These are phyloP conservation scores for Cryptococcus depauperatus DNA, from an alignment of 1,284 basidiomycete species.

Conservation along the genomic window DNA sequence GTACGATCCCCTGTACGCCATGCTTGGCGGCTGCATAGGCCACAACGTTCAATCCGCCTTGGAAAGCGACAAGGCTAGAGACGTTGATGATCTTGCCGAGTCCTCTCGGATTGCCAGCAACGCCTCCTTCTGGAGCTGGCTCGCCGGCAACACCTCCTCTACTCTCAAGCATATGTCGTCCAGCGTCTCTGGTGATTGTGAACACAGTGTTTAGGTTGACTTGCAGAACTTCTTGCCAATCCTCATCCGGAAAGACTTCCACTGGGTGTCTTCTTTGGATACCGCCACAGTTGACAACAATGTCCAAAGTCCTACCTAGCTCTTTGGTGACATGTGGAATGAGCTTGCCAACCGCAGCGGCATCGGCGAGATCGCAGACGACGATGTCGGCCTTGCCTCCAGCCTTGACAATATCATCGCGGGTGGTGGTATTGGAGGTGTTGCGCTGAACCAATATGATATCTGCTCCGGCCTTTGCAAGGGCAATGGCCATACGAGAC, in stretches of 20 bases:
- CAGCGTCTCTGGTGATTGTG: slow-evolving; percentile 45
- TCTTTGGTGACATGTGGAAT: slow-evolving; percentile 50
- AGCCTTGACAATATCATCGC: slow-evolving; percentile 51
- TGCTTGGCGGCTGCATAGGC: slow-evolving; percentile 85
- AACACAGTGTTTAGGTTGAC: slow-evolving; percentile 48
- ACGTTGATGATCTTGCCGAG: slow-evolving; percentile 49
- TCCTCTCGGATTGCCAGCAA: slow-evolving; percentile 21
- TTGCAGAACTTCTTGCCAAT: slow-evolving; percentile 76
- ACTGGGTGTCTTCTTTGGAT: slow-evolving; percentile 81
- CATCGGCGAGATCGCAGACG: slow-evolving; percentile 66
- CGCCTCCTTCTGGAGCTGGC: slow-evolving; percentile 24
- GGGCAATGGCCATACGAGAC: slow-evolving; percentile 45
- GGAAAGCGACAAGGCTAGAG: slow-evolving; percentile 44
- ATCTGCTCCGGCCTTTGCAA: slow-evolving; percentile 59
- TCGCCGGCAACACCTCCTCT: slow-evolving; percentile 42
- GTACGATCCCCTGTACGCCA: slow-evolving; percentile 67
- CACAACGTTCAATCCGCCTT: slow-evolving; percentile 63
- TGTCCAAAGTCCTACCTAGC: slow-evolving; percentile 55
- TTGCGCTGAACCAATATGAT: slow-evolving; percentile 68
- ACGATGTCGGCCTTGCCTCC: slow-evolving; percentile 51
- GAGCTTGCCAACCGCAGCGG: slow-evolving; percentile 57
- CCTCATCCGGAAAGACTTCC: slow-evolving; percentile 69
- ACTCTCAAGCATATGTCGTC: slow-evolving; percentile 45
- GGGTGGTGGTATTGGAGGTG: slow-evolving; percentile 53
- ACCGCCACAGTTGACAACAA: slow-evolving; percentile 89